phyloP scores from a whole-genome alignment of 2,329 filamentous ascomycete genomes.

The Arthrobotrys conoides region DNA sequence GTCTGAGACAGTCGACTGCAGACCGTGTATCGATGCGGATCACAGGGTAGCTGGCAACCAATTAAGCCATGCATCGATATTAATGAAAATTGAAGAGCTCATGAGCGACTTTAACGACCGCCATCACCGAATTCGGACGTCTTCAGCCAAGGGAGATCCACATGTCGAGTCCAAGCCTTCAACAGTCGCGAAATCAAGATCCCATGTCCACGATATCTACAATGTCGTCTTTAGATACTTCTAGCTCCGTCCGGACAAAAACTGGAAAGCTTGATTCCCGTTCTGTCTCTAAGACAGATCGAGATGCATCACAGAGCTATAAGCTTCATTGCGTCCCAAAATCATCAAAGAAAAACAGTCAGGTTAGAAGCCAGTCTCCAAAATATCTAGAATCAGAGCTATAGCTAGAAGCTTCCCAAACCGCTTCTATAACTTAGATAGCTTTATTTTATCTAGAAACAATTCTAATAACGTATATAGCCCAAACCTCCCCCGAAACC shows the following conservation, averaged over 20 bases:
- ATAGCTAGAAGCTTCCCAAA: not conserved
- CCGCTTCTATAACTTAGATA: not conserved
- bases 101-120: conserved; percentile 8
- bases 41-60: not conserved
- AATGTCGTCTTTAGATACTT: conserved; percentile 34
- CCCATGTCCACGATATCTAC: conserved; percentile 6
- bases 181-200: conserved; percentile 1
- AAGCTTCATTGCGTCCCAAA: conserved; percentile 56
- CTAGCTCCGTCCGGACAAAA: conserved; percentile 17
- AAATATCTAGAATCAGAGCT: not conserved
- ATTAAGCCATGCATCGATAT: conserved; percentile 7
- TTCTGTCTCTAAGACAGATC: not conserved
- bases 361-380: conserved; percentile 12
- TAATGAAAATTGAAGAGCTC: not conserved
- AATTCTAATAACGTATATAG: not conserved
- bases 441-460: not conserved
- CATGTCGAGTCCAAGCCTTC: not conserved
- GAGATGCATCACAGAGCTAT: conserved; percentile 14
- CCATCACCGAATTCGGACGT: conserved; percentile 5
- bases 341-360: conserved; percentile 17
- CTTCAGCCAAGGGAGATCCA: not conserved
- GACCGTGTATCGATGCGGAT: conserved; percentile 6
- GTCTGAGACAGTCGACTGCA: conserved; percentile 20
- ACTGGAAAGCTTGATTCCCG: not conserved
- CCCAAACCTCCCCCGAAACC: conserved; percentile 48